Conservation (phyloP, 371 early-diverging fungal genomes). For the Saksenaea oblongispora region DNA sequence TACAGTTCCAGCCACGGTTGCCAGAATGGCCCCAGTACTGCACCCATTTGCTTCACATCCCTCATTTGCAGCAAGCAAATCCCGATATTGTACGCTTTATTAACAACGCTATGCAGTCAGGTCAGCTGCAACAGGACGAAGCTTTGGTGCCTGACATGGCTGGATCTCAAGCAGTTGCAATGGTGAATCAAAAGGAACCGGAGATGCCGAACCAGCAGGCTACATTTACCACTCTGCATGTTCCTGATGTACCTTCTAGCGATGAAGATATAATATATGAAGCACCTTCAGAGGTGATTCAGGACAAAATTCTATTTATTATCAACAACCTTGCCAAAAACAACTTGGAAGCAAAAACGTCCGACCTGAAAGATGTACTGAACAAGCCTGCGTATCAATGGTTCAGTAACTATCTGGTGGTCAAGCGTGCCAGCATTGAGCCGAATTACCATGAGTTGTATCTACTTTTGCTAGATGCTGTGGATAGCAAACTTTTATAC, state of each 20-base stretch:
- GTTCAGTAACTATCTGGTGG: slow-evolving; percentile 92
- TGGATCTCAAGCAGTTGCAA: not conserved
- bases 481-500: slow-evolving; percentile 63
- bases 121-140: slow-evolving; percentile 2
- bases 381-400: slow-evolving; percentile 71
- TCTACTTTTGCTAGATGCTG: slow-evolving; percentile 71
- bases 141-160: not conserved
- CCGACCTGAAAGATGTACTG: slow-evolving; percentile 78
- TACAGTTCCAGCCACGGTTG: slow-evolving; percentile 80
- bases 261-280: slow-evolving; percentile 47
- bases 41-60: slow-evolving; percentile 75
- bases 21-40: slow-evolving; percentile 93
- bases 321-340: slow-evolving; percentile 92
- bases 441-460: slow-evolving; percentile 94
- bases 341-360: slow-evolving; percentile 82
- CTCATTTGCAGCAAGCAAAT: slow-evolving; percentile 72
- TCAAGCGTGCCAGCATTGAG: slow-evolving; percentile 92
- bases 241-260: slow-evolving; percentile 27
- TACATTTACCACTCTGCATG: slow-evolving; percentile 63
- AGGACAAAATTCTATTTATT: slow-evolving; percentile 94
- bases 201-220: slow-evolving; percentile 2
- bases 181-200: slow-evolving; percentile 1
- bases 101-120: slow-evolving; percentile 38
- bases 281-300: slow-evolving; percentile 70
- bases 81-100: slow-evolving; percentile 74